phyloP scores from a whole-genome alignment of 257 asterid species.

The Solanum habrochaites region DNA sequence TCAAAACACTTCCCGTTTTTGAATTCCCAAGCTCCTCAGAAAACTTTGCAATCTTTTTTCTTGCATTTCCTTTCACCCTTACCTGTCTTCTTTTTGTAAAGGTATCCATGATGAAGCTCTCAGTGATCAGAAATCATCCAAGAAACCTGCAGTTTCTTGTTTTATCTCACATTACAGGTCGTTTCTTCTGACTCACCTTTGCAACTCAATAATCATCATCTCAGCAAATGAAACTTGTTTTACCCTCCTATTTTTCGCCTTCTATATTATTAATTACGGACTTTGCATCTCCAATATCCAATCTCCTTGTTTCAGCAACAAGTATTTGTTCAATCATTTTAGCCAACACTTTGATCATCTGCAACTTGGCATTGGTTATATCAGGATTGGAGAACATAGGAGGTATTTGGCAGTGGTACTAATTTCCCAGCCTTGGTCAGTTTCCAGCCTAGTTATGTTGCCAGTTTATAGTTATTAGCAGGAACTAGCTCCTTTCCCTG shows the following conservation, averaged over 20 bases:
- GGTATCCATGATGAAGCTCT: conserved; percentile 22
- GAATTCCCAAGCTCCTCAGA: conserved; percentile 52
- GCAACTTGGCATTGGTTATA: conserved; percentile 29
- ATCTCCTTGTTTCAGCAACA: conserved; percentile 34
- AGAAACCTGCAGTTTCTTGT: neutral
- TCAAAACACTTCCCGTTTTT: conserved; percentile 38
- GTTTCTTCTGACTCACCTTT: conserved; percentile 38
- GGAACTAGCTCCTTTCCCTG: no score
- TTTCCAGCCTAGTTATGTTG: no score
- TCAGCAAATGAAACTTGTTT: conserved; percentile 65
- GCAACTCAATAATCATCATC: conserved; percentile 41
- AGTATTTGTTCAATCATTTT: conserved; percentile 55
- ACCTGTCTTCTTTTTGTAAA: conserved; percentile 62
- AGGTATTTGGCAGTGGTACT: no score
- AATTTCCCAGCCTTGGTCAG: no score
- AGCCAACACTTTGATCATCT: conserved; percentile 40
- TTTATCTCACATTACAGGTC: conserved; percentile 24
- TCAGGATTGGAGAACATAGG: conserved; percentile 23
- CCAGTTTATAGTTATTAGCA: no score
- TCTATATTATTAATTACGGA: conserved; percentile 15
- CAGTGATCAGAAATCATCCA: neutral
- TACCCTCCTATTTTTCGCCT: conserved; percentile 25
- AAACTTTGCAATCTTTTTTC: conserved; percentile 32
- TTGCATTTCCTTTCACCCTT: conserved; percentile 44
- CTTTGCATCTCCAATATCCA: conserved; percentile 18